These are phyloP conservation scores for Turritis glabra DNA, from an alignment of 345 rosid genomes.

Conservation along the genomic window DNA sequence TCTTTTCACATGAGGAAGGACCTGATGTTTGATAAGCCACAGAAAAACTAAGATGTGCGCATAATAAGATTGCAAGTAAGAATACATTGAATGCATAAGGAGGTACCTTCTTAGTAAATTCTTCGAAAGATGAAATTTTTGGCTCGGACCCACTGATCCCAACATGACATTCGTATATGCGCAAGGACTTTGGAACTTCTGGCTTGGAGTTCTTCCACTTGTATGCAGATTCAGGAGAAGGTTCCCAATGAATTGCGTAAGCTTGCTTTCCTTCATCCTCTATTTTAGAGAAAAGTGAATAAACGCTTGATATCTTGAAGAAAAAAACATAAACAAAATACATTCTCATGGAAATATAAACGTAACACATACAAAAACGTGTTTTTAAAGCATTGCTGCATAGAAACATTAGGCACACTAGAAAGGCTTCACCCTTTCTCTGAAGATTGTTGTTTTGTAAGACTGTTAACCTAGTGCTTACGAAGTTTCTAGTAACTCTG, in stretches of 20 bases:
- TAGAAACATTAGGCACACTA: conserved; percentile 6
- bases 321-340: neutral
- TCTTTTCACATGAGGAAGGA: conserved; percentile 86
- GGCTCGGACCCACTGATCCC: conserved; percentile 93
- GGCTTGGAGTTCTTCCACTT: conserved; percentile 75
- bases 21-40: conserved; percentile 48
- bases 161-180: conserved; percentile 94
- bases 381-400: neutral
- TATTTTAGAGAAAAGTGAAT: conserved; percentile 21
- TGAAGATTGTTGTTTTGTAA: neutral
- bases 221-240: conserved; percentile 73
- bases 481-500: conserved; percentile 5
- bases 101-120: conserved; percentile 75
- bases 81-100: neutral
- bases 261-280: conserved; percentile 76
- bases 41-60: conserved; percentile 14
- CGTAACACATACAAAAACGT: conserved; percentile 3
- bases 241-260: conserved; percentile 97
- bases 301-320: neutral
- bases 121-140: conserved; percentile 71
- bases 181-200: conserved; percentile 70
- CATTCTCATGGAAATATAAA: neutral
- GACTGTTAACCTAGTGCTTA: neutral
- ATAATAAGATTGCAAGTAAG: neutral
- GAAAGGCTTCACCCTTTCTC: conserved; percentile 3